A percentile compares a stretch with the other conserved stretches of the same genome.
Conservation (phyloP, 441 rosid genomes). For the Omphalea diandra region DNA sequence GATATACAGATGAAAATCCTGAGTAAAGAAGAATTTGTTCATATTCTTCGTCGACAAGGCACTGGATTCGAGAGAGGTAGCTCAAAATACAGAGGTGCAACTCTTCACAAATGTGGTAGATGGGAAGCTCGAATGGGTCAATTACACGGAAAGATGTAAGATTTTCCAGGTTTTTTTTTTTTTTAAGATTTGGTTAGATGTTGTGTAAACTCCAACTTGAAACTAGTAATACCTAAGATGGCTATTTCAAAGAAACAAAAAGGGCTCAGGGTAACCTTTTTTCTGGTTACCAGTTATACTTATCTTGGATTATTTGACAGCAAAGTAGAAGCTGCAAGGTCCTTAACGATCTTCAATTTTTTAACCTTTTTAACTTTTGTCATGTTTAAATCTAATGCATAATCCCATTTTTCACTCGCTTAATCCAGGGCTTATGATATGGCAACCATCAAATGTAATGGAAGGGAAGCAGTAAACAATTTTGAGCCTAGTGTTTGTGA, state of each 20-base stretch:
- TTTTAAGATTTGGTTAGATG: slow-evolving; percentile 39
- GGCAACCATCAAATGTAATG: slow-evolving; percentile 71
- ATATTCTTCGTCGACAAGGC: slow-evolving; percentile 80
- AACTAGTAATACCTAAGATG: slow-evolving; percentile 8
- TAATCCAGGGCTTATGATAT: slow-evolving; percentile 73
- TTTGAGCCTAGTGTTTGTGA: slow-evolving; percentile 57
- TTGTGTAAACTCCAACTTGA: slow-evolving; percentile 56
- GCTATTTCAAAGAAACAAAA: background rate
- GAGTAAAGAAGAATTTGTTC: slow-evolving; percentile 84
- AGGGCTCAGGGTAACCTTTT: slow-evolving; percentile 7
- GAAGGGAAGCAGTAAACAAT: slow-evolving; percentile 74
- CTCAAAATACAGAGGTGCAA: slow-evolving; percentile 77
- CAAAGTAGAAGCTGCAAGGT: slow-evolving; percentile 89
- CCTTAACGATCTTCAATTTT: slow-evolving; percentile 10
- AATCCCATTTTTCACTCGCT: background rate
- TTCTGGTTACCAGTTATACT: slow-evolving; percentile 49
- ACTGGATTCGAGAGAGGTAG: slow-evolving; percentile 72
- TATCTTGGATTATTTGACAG: slow-evolving; percentile 77
- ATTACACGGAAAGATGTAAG: slow-evolving; percentile 88
- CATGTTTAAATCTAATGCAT: background rate
- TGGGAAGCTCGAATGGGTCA: slow-evolving; percentile 92
- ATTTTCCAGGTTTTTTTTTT: background rate
- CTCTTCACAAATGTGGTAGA: slow-evolving; percentile 73
- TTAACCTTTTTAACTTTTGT: no score
- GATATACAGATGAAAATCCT: slow-evolving; percentile 54